Conservation (phyloP, 371 early-diverging fungal species). For the Actinomortierella wolfii region DNA sequence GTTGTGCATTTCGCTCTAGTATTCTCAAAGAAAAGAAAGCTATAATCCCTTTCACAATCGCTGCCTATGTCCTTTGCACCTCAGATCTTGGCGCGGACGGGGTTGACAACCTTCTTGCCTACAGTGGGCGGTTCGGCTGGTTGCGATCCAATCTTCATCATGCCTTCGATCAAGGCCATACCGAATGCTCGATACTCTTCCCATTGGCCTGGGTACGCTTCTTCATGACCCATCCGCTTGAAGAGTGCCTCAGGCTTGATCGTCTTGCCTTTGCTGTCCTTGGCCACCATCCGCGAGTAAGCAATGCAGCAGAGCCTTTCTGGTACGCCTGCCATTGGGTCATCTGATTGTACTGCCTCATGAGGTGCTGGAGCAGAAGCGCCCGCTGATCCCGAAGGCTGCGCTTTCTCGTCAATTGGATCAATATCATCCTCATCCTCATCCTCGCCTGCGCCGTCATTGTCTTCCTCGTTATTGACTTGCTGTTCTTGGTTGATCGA, state of each 20-base stretch:
- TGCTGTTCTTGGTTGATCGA: too few species aligned
- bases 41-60: too few species aligned
- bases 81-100: slow-evolving; percentile 35
- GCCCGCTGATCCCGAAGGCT: neutral
- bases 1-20: too few species aligned
- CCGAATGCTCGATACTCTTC: slow-evolving; percentile 40
- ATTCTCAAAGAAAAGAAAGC: too few species aligned
- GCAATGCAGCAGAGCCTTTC: slow-evolving; percentile 26
- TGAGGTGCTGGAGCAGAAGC: too few species aligned
- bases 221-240: slow-evolving; percentile 35
- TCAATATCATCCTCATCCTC: slow-evolving; percentile 47
- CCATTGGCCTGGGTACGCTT: slow-evolving; percentile 41
- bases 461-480: neutral
- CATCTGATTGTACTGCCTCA: too few species aligned
- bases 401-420: slow-evolving; percentile 36
- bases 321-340: too few species aligned
- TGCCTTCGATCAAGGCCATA: slow-evolving; percentile 39
- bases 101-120: slow-evolving; percentile 15
- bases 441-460: slow-evolving; percentile 26
- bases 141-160: slow-evolving; percentile 40
- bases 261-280: slow-evolving; percentile 45
- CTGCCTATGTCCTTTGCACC: too few species aligned
- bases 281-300: slow-evolving; percentile 42
- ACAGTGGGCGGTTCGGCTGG: too few species aligned
- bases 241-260: slow-evolving; percentile 28